Evolutionary conservation across 176 grass and related monocot genomes (phyloP).

Genomic region (Avena eriantha): DNA sequence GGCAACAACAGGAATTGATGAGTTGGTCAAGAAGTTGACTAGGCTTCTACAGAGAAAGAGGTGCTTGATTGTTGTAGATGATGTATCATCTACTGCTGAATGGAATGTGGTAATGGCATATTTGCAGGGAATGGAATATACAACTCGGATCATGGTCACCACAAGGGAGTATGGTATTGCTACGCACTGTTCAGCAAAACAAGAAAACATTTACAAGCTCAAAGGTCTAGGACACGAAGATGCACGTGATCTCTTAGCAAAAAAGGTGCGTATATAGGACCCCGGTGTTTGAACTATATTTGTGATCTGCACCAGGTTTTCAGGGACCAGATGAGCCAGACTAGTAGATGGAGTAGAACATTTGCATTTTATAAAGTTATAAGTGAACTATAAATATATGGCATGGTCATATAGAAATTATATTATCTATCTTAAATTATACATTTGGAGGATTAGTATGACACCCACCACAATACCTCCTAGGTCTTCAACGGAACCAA

Average conservation of each 20-base stretch:
- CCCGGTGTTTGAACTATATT: too few species aligned
- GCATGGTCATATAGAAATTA: too few species aligned
- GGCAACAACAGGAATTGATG: neutral
- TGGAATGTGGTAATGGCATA: neutral
- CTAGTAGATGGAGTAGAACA: too few species aligned
- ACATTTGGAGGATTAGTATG: too few species aligned
- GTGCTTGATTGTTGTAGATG: conserved; percentile 33
- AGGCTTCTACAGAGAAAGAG: neutral
- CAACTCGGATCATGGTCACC: neutral
- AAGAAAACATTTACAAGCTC: neutral
- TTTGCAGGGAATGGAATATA: neutral
- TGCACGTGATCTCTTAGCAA: neutral
- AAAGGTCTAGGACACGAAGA: neutral
- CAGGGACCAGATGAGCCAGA: too few species aligned
- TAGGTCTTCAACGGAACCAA: too few species aligned
- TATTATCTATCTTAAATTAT: too few species aligned
- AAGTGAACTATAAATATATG: too few species aligned
- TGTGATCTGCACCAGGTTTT: too few species aligned
- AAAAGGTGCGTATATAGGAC: neutral
- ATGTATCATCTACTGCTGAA: neutral
- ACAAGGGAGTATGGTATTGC: neutral
- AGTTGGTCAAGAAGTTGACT: neutral
- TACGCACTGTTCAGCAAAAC: neutral
- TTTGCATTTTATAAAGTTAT: too few species aligned
- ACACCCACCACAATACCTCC: too few species aligned